These are phyloP conservation scores for Phylloboletellus chloephorus DNA, from an alignment of 1,284 basidiomycete genomes.

Conservation along the genomic window DNA sequence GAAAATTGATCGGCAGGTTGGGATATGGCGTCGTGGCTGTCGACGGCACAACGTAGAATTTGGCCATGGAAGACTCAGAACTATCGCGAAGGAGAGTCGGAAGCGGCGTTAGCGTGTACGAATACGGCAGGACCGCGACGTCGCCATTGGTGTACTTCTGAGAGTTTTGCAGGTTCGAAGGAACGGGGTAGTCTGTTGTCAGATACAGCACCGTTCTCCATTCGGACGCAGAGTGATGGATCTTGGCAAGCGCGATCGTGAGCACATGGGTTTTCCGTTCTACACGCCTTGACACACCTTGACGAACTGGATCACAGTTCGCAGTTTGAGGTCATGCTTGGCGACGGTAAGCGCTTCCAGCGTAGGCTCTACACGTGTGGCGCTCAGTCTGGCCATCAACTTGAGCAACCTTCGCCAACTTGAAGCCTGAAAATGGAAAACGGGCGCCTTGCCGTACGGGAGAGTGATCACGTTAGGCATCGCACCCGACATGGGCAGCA, in stretches of 20 bases:
- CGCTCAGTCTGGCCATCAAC: slow-evolving; percentile 64
- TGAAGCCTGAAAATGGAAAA: slow-evolving; percentile 66
- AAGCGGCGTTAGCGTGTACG: slow-evolving; percentile 55
- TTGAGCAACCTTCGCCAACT: slow-evolving; percentile 68
- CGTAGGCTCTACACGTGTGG: slow-evolving; percentile 63
- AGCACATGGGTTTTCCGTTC: slow-evolving; percentile 1
- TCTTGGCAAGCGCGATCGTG: slow-evolving; percentile 33
- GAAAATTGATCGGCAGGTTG: slow-evolving; percentile 64
- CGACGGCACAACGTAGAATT: slow-evolving; percentile 63
- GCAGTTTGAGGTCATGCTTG: slow-evolving; percentile 54
- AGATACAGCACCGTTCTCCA: slow-evolving; percentile 75
- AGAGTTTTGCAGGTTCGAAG: slow-evolving; percentile 39
- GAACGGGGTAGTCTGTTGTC: slow-evolving; percentile 61
- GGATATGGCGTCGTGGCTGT: slow-evolving; percentile 57
- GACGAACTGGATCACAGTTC: slow-evolving; percentile 71
- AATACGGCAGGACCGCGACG: slow-evolving; percentile 61
- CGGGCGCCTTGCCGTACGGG: slow-evolving; percentile 59
- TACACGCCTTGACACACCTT: slow-evolving; percentile 40
- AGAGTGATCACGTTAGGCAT: slow-evolving; percentile 69
- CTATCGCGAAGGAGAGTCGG: slow-evolving; percentile 59
- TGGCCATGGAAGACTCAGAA: slow-evolving; percentile 56
- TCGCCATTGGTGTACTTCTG: slow-evolving; percentile 53
- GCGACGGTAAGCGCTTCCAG: slow-evolving; percentile 56
- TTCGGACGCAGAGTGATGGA: slow-evolving; percentile 49
- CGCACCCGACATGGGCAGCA: slow-evolving; percentile 43